These are phyloP conservation scores for Backusella circina DNA, from an alignment of 192 early-diverging fungal genomes.

Conservation along the genomic window DNA sequence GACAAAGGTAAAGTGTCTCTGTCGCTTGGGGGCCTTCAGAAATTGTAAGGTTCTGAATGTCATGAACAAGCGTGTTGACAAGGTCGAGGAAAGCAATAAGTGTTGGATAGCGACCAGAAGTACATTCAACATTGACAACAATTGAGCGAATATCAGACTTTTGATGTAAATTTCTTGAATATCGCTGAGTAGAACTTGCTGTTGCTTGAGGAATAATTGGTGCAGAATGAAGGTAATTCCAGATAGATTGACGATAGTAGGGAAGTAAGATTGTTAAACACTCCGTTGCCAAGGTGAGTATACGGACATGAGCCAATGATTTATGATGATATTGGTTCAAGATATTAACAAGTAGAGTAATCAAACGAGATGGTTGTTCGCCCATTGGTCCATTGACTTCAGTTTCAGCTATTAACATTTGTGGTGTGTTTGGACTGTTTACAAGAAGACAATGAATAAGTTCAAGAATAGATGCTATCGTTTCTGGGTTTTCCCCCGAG, in stretches of 20 bases:
- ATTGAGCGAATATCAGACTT: slow-evolving; percentile 12
- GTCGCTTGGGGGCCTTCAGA: slow-evolving; percentile 2
- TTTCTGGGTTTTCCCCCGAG: slow-evolving; percentile 8
- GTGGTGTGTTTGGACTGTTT: neutral
- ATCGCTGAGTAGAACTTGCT: neutral
- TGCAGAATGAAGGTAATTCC: slow-evolving; percentile 13
- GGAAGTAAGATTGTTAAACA: slow-evolving; percentile 21
- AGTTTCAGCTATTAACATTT: neutral
- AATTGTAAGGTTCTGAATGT: slow-evolving; percentile 23
- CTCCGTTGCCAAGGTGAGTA: slow-evolving; percentile 9
- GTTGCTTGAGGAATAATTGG: slow-evolving; percentile 19
- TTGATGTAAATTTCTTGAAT: neutral
- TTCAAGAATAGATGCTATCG: slow-evolving; percentile 18
- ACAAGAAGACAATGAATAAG: slow-evolving; percentile 10
- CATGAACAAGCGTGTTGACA: slow-evolving; percentile 10
- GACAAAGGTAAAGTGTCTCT: slow-evolving; percentile 14
- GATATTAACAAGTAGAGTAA: slow-evolving; percentile 1
- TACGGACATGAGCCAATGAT: neutral
- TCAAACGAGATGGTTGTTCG: neutral
- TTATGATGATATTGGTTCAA: neutral
- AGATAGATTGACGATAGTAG: slow-evolving; percentile 16
- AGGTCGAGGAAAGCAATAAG: slow-evolving; percentile 29
- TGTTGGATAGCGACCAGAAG: slow-evolving; percentile 18
- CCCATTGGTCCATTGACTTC: neutral
- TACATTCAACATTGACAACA: slow-evolving; percentile 20